Percentiles rank a stretch among this genome's conserved stretches.
phyloP scores from a whole-genome alignment of 345 rosid species.

The Syzygium oleosum region DNA sequence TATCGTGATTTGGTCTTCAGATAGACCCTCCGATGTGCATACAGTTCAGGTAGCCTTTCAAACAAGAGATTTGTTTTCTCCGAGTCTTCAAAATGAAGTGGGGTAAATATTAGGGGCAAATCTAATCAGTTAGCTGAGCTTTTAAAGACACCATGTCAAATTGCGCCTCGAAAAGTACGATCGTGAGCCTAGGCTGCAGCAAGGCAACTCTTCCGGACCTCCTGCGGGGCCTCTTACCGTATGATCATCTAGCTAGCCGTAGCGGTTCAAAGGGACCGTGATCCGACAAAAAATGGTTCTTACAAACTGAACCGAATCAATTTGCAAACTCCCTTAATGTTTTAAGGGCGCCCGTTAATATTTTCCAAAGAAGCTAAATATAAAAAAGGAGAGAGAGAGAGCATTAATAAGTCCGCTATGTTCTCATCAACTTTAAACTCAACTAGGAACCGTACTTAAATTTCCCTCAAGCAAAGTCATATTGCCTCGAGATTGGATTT shows the following conservation, averaged over 20 bases:
- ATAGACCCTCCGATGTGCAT: neutral
- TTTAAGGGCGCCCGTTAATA: too few relatives aligned
- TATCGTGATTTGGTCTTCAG: neutral
- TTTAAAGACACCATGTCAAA: neutral
- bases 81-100: neutral
- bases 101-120: neutral
- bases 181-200: neutral
- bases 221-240: neutral
- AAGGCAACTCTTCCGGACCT: neutral
- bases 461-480: neutral
- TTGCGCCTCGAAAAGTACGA: neutral
- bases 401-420: neutral
- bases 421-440: neutral
- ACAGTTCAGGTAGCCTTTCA: too few relatives aligned
- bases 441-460: neutral
- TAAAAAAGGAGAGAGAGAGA: neutral
- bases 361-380: too few relatives aligned
- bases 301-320: neutral
- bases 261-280: neutral
- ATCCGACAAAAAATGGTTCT: neutral
- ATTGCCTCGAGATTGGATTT: neutral
- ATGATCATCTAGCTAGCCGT: neutral
- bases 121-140: neutral
- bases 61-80: too few relatives aligned
- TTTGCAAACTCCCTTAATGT: neutral